Conservation (phyloP, 2,329 filamentous ascomycete species). For the Graphiopsis chlorocephala region DNA sequence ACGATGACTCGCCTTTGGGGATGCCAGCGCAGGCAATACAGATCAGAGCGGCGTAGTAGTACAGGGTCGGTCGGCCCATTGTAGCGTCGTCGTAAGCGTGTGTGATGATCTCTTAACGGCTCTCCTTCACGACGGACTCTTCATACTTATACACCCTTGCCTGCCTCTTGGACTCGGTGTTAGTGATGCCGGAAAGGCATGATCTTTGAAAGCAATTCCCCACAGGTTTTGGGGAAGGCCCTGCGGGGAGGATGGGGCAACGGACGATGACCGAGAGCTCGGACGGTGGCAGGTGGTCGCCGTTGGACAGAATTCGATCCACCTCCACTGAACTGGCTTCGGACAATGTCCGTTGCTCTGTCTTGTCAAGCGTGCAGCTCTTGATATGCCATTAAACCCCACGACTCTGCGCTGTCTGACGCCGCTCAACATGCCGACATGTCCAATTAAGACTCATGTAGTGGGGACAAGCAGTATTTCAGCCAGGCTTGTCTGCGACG, state of each 20-base stretch:
- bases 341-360: not conserved
- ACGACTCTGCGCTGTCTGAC: not conserved
- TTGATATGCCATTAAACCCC: not conserved
- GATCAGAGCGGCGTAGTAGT: conserved; percentile 9
- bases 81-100: not conserved
- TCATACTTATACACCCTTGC: not conserved
- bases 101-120: not conserved
- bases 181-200: not conserved
- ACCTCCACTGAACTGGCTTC: not conserved
- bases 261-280: conserved; percentile 12
- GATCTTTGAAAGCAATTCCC: not conserved
- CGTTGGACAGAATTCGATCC: not conserved
- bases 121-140: not conserved
- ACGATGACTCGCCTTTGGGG: conserved; percentile 6
- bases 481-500: not conserved
- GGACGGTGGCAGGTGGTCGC: not conserved
- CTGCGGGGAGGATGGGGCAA: conserved; percentile 3
- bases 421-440: not conserved
- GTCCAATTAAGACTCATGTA: not conserved
- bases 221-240: conserved; percentile 8
- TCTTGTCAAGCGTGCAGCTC: too few relatives aligned
- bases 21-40: conserved; percentile 13
- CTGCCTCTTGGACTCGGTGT: not conserved
- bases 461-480: not conserved
- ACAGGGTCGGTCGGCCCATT: not conserved